Percentiles rank a stretch among this genome's conserved stretches.
phyloP scores from a whole-genome alignment of 352 stramenopile genomes.

The Pythium apleroticum region DNA sequence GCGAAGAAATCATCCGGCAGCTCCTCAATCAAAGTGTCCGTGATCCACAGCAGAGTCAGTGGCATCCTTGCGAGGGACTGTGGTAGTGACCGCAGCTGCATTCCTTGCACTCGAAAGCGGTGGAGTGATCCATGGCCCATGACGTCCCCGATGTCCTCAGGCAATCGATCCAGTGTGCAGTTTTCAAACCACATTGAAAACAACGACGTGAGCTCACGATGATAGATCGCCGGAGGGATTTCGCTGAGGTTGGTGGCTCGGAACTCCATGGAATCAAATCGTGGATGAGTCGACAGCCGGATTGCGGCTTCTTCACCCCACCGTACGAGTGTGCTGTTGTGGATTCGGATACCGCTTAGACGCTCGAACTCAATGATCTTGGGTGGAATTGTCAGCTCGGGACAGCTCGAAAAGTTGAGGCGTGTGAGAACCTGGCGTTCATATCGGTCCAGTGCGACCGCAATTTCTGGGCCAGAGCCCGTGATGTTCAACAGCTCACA shows the following conservation, averaged over 20 bases:
- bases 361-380: neutral
- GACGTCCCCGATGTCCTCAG: neutral
- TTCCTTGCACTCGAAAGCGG: neutral
- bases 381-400: neutral
- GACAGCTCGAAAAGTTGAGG: neutral
- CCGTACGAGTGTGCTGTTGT: slow-evolving; percentile 1
- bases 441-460: neutral
- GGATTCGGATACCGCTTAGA: neutral
- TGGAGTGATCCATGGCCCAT: neutral
- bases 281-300: neutral
- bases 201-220: neutral
- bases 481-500: neutral
- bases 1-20: neutral
- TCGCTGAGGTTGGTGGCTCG: neutral
- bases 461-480: neutral
- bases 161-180: neutral
- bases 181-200: neutral
- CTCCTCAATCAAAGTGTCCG: neutral
- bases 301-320: neutral
- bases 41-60: neutral
- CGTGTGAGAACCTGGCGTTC: neutral
- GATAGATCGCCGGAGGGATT: neutral
- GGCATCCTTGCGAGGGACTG: neutral
- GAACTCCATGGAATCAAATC: neutral
- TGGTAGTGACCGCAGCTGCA: neutral